Conservation (phyloP, 768 basidiomycete genomes). For the Mycena indigotica region DNA sequence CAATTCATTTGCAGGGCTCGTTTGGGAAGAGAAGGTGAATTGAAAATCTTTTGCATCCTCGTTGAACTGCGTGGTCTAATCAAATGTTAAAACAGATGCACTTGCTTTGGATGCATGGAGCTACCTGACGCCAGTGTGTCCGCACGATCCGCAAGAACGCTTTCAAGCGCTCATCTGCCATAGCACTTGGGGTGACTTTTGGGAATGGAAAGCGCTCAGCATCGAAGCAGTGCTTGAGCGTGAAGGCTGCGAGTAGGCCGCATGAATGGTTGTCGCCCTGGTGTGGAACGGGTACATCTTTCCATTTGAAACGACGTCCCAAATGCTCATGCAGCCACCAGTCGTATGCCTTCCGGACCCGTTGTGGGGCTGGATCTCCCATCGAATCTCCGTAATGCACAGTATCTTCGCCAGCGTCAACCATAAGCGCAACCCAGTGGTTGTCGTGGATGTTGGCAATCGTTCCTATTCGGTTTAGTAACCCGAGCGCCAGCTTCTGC, state of each 20-base stretch:
- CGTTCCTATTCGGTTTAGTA: not conserved
- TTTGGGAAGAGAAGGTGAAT: not conserved
- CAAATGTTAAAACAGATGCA: too few species aligned
- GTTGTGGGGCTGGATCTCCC: not conserved
- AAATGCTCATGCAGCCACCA: not conserved
- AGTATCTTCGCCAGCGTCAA: not conserved
- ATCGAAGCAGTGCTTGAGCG: not conserved
- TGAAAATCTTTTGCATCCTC: not conserved
- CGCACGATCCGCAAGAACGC: slow-evolving; percentile 7
- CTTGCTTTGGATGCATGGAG: too few species aligned
- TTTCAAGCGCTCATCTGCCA: slow-evolving; percentile 13
- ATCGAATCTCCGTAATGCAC: not conserved
- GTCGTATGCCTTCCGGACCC: not conserved
- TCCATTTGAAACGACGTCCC: not conserved
- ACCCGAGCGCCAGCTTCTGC: not conserved
- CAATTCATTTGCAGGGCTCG: too few species aligned
- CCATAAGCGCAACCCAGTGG: slow-evolving; percentile 9
- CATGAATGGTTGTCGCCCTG: not conserved
- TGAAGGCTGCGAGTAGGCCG: not conserved
- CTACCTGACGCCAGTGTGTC: too few species aligned
- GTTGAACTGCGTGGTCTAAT: too few species aligned
- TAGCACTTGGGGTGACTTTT: not conserved
- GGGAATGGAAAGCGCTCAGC: slow-evolving; percentile 7
- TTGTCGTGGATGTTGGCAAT: slow-evolving; percentile 6
- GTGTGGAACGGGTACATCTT: not conserved